Evolutionary conservation across 768 basidiomycete genomes (phyloP).

Genomic region (Mycena vulgaris): DNA sequence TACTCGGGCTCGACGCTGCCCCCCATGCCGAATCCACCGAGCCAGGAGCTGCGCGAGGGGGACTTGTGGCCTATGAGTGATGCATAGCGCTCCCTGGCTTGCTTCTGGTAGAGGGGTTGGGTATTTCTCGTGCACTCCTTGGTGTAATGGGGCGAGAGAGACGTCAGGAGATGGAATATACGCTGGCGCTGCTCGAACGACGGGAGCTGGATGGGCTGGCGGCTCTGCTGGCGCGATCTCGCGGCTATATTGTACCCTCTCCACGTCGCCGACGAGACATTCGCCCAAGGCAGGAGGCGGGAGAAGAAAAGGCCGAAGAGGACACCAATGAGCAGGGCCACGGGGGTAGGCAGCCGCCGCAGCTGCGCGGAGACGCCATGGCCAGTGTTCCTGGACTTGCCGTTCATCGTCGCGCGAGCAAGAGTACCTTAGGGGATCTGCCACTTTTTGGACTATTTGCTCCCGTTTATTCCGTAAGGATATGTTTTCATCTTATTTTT

Average conservation of each 20-base stretch:
- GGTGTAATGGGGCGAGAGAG: slow-evolving; percentile 93
- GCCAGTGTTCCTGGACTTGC: slow-evolving; percentile 30
- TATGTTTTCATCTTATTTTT: neutral
- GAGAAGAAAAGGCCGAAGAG: slow-evolving; percentile 73
- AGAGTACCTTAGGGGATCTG: neutral
- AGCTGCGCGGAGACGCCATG: slow-evolving; percentile 51
- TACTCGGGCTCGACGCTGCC: slow-evolving; percentile 55
- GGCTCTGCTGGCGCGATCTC: slow-evolving; percentile 66
- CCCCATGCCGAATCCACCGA: slow-evolving; percentile 65
- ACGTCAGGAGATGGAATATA: slow-evolving; percentile 88
- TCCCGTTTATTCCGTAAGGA: too few relatives aligned
- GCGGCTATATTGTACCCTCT: slow-evolving; percentile 67
- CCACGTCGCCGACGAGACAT: slow-evolving; percentile 65
- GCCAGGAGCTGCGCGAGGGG: slow-evolving; percentile 72
- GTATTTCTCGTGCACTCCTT: slow-evolving; percentile 90
- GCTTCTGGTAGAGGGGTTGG: slow-evolving; percentile 88
- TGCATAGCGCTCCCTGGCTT: slow-evolving; percentile 88
- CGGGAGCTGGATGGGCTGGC: slow-evolving; percentile 80
- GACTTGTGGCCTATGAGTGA: slow-evolving; percentile 86
- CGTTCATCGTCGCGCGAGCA: slow-evolving; percentile 23
- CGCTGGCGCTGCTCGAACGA: slow-evolving; percentile 88
- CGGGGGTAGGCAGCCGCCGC: slow-evolving; percentile 66
- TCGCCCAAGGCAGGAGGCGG: slow-evolving; percentile 63
- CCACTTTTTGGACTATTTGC: too few relatives aligned
- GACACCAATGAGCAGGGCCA: slow-evolving; percentile 74